Evolutionary conservation across 495 filamentous ascomycete genomes (phyloP).

Genomic region (Mytilinidion resinicola): DNA sequence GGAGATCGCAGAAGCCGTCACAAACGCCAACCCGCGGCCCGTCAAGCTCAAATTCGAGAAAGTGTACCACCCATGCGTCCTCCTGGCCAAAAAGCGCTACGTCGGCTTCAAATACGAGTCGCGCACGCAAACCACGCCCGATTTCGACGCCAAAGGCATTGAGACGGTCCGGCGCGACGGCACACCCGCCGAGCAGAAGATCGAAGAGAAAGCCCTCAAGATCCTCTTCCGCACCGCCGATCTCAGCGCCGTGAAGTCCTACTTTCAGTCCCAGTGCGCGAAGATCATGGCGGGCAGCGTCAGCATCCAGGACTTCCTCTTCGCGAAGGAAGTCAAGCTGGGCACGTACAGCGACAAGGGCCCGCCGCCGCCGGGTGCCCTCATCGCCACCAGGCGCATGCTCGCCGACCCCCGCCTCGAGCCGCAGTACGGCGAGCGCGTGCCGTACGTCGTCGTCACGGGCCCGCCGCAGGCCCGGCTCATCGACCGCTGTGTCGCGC

Average conservation of each 20-base stretch:
- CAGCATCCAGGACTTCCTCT: constrained; percentile 92
- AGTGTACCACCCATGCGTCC: constrained; percentile 88
- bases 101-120: constrained; percentile 96
- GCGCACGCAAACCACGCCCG: constrained; percentile 67
- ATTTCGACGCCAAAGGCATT: constrained; percentile 97
- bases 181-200: constrained; percentile 92
- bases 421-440: constrained; percentile 90
- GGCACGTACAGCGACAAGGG: constrained; percentile 81
- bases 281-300: constrained; percentile 90
- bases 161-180: constrained; percentile 94
- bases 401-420: constrained; percentile 75
- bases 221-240: constrained; percentile 86
- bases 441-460: constrained; percentile 87
- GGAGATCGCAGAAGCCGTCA: constrained; percentile 86
- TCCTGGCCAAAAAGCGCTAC: constrained; percentile 95
- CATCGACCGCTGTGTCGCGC: constrained; percentile 83
- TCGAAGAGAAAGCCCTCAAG: constrained; percentile 89
- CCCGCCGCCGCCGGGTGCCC: constrained; percentile 74
- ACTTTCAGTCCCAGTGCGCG: constrained; percentile 82
- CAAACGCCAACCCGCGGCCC: constrained; percentile 82
- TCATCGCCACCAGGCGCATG: constrained; percentile 82
- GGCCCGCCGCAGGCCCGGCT: constrained; percentile 81
- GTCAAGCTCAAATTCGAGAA: constrained; percentile 98
- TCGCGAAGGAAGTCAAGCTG: constrained; percentile 83
- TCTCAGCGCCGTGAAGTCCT: constrained; percentile 80